Base-by-base conservation (phyloP, 73 alveolate species). In the Stentor coeruleus region DNA sequence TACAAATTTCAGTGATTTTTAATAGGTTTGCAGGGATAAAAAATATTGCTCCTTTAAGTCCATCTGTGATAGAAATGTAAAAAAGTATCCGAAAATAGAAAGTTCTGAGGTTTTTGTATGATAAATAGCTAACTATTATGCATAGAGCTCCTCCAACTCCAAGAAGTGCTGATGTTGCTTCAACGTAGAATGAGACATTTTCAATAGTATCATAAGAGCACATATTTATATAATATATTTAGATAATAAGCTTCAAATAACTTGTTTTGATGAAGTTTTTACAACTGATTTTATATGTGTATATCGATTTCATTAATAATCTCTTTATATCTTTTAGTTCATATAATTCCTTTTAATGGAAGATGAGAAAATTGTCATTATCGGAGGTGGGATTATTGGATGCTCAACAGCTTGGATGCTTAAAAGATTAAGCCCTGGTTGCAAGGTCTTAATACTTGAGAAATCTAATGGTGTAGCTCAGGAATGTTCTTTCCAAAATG, bases 311-410 rank as follows among this genome's bases (percentile, higher is more conserved):
- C n/a, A n/a, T n/a, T n/a, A n/a, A n/a, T n/a, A n/a, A n/a, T n/a
- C n/a, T n/a, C n/a, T n/a, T n/a, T n/a, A n/a, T n/a, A n/a, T n/a
- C n/a, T n/a, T n/a, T n/a, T n/a, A n/a, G n/a, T n/a, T n/a, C n/a
- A n/a, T n/a, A n/a, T n/a, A n/a, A n/a, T n/a, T n/a, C n/a, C n/a
- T 57, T 57, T 57, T 20, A 57, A 57, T 57, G 73, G 73, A 57
- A 57, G 73, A 31, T 31, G 73, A 57, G 28, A 66, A 30, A 66
- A 30, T 66, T 33, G 81, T 66, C 35, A 57, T 66, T 15, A 66
- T 66, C 1, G 81, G 81, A 66, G 81, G 81, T 1, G 81, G 81
- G 0, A 36, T 66, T 30, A 66, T 66, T 33, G 81, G 81, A 1
- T 15, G 59, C 14, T 30, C 81, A 33, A 66, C 81, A 66, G 49